Evolutionary conservation across 345 rosid genomes (phyloP), one percentile per base, ranked within the genome.

Genomic region (Moringa oleifera): DNA sequence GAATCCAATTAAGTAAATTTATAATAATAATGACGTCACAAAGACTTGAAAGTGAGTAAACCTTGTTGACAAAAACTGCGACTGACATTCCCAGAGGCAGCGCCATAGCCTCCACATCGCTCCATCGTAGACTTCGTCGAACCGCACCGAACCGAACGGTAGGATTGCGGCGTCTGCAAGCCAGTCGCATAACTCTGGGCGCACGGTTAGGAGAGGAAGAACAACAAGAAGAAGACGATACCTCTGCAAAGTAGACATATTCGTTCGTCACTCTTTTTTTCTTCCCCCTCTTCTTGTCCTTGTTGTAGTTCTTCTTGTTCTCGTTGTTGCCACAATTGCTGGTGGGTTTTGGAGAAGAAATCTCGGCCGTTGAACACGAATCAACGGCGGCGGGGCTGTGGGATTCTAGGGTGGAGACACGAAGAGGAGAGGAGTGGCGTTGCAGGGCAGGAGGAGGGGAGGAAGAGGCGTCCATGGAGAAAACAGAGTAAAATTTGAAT

Each of bases 1-100:
- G 37, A 59, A 23, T 49, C 18, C 25, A 33, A 59, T 9, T 47
- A 31, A 47, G 18, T 51, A 24, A 20, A 56, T 36, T 15, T 9
- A 24, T 22, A 50, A 36, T 8, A 11, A 11, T n/a, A 4, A 62
- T 16, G 28, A 21, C 57, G 20, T 23, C 23, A 31, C 13, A 64
- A 70, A 72, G 65, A 25, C 15, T 13, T 25, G 25, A 46, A 67
- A 25, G 63, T 66, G 56, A 73, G 31, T 68, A 23, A 78, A 93
- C 99, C 99, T 86, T 80, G 52, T 89, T 81, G 56, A 90, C 81
- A 62, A 94, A 83, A 23, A 88, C 97, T 0, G 96, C 99, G 58
- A 94, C 79, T 15, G 97, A 90, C 95, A 94, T 88, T 41, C 99
- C 99, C 4, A 94, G 88, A 73, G 90, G 89, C 37, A 85, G 82